phyloP scores from a whole-genome alignment of 768 basidiomycete genomes.

The Pleurotus eryngii region DNA sequence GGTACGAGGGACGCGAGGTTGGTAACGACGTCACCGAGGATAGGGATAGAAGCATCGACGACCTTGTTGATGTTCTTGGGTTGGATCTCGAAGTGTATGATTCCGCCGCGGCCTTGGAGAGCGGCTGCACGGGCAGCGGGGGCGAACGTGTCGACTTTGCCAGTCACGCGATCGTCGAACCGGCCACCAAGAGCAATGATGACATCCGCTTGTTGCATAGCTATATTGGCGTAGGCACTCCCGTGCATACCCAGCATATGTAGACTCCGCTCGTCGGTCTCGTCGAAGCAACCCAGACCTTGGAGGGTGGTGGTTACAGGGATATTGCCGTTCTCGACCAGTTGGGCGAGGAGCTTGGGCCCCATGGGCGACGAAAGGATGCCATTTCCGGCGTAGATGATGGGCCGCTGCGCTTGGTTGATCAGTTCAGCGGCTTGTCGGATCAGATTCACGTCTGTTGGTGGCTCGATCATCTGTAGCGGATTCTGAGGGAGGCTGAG shows the following conservation, averaged over 20 bases:
- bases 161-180: conserved; percentile 98
- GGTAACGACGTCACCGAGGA: conserved; percentile 89
- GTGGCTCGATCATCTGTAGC: conserved; percentile 52
- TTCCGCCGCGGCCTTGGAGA: conserved; percentile 81
- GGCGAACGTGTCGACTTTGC: conserved; percentile 85
- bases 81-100: conserved; percentile 98
- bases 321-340: conserved; percentile 85
- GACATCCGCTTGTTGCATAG: conserved; percentile 96
- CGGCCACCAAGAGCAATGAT: conserved; percentile 96
- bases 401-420: conserved; percentile 84
- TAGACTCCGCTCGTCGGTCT: conserved; percentile 77
- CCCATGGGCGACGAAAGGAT: conserved; percentile 80
- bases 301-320: conserved; percentile 97
- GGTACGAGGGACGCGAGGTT: conserved; percentile 84
- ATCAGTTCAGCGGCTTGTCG: conserved; percentile 85
- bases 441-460: conserved; percentile 66
- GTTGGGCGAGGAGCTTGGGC: conserved; percentile 74
- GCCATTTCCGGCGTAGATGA: conserved; percentile 93
- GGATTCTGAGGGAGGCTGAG: conserved; percentile 75
- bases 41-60: conserved; percentile 88
- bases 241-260: conserved; percentile 99
- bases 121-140: conserved; percentile 89
- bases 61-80: conserved; percentile 99
- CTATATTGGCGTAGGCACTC: conserved; percentile 93
- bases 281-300: conserved; percentile 94